phyloP scores from a whole-genome alignment of 257 asterid species.

The Mentha longifolia region DNA sequence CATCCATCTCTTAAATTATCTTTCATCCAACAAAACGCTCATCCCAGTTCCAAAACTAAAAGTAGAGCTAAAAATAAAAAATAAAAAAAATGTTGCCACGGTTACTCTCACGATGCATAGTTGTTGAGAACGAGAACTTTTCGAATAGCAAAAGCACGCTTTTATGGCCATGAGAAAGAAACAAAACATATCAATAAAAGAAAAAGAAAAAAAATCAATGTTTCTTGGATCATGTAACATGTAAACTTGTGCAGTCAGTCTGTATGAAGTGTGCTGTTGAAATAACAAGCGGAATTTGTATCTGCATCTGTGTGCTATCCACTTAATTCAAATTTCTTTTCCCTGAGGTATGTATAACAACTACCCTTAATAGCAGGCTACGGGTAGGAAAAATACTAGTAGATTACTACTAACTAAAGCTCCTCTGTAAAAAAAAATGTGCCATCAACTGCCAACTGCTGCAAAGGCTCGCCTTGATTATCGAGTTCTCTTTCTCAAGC shows the following conservation, averaged over 20 bases:
- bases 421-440: background rate
- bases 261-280: background rate
- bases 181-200: too few relatives aligned
- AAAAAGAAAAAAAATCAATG: too few relatives aligned
- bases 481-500: conserved; percentile 42
- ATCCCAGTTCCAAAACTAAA: too few relatives aligned
- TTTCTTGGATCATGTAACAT: background rate
- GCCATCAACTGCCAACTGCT: background rate
- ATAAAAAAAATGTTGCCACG: too few relatives aligned
- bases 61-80: too few relatives aligned
- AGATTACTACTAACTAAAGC: background rate
- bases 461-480: background rate
- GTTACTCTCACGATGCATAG: too few relatives aligned
- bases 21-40: too few relatives aligned
- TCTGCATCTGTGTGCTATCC: background rate
- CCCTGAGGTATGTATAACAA: background rate
- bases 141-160: background rate
- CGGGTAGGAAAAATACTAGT: background rate
- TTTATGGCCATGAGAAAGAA: background rate
- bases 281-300: background rate
- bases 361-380: background rate
- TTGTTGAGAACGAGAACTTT: too few relatives aligned
- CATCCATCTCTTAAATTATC: too few relatives aligned
- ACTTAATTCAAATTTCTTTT: background rate
- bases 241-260: background rate